Evolutionary conservation across 805 yeast species (phyloP).

Genomic region (Candida koratica): DNA sequence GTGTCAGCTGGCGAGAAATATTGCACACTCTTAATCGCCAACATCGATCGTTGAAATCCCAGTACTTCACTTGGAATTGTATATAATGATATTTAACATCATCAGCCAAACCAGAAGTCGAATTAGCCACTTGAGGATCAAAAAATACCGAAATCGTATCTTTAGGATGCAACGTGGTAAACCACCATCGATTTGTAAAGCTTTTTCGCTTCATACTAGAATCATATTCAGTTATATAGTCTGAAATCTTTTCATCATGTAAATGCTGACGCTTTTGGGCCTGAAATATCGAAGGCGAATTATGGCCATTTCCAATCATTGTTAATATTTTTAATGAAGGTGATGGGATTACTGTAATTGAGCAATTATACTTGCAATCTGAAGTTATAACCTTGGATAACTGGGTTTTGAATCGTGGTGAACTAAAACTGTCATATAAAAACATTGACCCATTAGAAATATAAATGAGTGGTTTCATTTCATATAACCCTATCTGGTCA

Average conservation of each 20-base stretch:
- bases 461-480: constrained; percentile 33
- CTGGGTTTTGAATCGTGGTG: constrained; percentile 15
- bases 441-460: constrained; percentile 32
- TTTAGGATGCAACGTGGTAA: constrained; percentile 19
- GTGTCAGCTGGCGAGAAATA: constrained; percentile 26
- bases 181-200: constrained; percentile 38
- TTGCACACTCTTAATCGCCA: constrained; percentile 33
- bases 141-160: constrained; percentile 30
- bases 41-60: constrained; percentile 17
- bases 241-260: constrained; percentile 32
- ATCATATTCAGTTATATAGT: constrained; percentile 29
- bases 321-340: constrained; percentile 29
- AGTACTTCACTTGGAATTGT: constrained; percentile 33
- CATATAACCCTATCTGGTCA: constrained; percentile 43
- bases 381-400: background rate
- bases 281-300: constrained; percentile 32
- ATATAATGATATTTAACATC: constrained; percentile 24
- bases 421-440: constrained; percentile 27
- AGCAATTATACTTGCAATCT: constrained; percentile 7
- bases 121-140: constrained; percentile 28
- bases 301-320: constrained; percentile 30
- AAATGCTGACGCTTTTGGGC: constrained; percentile 17
- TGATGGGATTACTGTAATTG: constrained; percentile 30
- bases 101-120: constrained; percentile 17
- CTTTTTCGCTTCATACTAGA: constrained; percentile 27